Base-by-base conservation (phyloP, 1,284 basidiomycete species). In the Irpex rosettiformis region DNA sequence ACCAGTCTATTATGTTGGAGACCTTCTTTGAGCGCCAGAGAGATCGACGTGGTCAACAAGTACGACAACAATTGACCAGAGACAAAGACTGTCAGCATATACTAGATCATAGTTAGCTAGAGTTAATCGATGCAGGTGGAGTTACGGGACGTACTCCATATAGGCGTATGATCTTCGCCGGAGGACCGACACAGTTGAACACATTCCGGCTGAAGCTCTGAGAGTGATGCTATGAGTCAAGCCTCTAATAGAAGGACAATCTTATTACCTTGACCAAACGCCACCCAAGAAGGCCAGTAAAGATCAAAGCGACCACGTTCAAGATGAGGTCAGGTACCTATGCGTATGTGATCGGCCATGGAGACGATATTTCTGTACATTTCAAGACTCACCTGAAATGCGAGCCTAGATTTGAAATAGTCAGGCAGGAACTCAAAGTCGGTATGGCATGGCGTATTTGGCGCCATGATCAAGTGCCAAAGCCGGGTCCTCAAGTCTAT, bases 21-120 rank as follows among this genome's bases (percentile, higher is more conserved):
- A 80, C 70, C 83, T 21, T 47, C 43, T 16, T 47, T 84, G 85
- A 6, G 86, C 75, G 22, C 75, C 75, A 65, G 78, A 78, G 8
- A 79, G 76, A 1, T 78, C 73, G 5, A 81, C 66, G 11, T 84
- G 72, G 22, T 51, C 13, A 18, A 25, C 47, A 82, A 74, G 66
- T 84, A 86, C 2, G 76, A 74, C 54, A 80, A 79, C 6, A 87
- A 69, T 65, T 86, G 84, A 2, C 86, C 70, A 61, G 78, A 79
- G n/a, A 82, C 83, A 40, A 79, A 75, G 3, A 84, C 70, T 1
- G 80, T 78, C 65, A 85, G 75, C 69, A 84, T 82, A 62, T 79
- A 78, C 82, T 82, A 59, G 7, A 7, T 0, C 3, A 29, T 47
- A 51, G 5, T 29, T 2, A 30, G 25, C 13, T 13, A 25, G 3